Percentiles rank a stretch among this genome's conserved stretches.
Conservation (phyloP, 805 yeast species). For the Lipomyces spencermartinsiae region DNA sequence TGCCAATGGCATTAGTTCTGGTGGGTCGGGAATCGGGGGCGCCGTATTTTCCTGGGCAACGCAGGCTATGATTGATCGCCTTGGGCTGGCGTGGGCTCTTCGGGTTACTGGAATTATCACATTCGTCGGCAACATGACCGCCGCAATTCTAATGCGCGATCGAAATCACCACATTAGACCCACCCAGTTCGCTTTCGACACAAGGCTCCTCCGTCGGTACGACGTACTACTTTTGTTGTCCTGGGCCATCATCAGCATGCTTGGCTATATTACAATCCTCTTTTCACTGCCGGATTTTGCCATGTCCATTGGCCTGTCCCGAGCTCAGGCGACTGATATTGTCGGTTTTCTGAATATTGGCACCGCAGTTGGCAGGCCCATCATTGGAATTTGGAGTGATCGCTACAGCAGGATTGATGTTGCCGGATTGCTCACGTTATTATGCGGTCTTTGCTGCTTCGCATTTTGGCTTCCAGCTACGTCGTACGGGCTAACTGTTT, state of each 20-base stretch:
- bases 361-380: slow-evolving; percentile 11
- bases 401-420: slow-evolving; percentile 5
- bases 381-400: slow-evolving; percentile 6
- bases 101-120: slow-evolving; percentile 56
- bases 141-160: slow-evolving; percentile 8
- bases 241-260: slow-evolving; percentile 9
- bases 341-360: slow-evolving; percentile 3
- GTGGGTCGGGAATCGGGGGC: slow-evolving; percentile 62
- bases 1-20: slow-evolving; percentile 53
- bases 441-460: slow-evolving; percentile 6
- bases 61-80: slow-evolving; percentile 48
- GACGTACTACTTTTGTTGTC: slow-evolving; percentile 9
- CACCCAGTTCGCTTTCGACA: slow-evolving; percentile 1
- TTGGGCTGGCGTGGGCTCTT: slow-evolving; percentile 63
- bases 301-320: slow-evolving; percentile 10
- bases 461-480: slow-evolving; percentile 5
- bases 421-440: not conserved
- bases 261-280: slow-evolving; percentile 5
- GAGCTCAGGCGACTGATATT: slow-evolving; percentile 3
- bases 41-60: slow-evolving; percentile 57
- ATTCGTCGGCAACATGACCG: slow-evolving; percentile 34
- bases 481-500: slow-evolving; percentile 6
- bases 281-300: slow-evolving; percentile 8
- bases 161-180: not conserved
- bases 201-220: slow-evolving; percentile 5